A percentile compares a stretch with the other conserved stretches of the same genome.
Evolutionary conservation across 768 basidiomycete species (phyloP).

Genomic region (Myochromella boudieri): DNA sequence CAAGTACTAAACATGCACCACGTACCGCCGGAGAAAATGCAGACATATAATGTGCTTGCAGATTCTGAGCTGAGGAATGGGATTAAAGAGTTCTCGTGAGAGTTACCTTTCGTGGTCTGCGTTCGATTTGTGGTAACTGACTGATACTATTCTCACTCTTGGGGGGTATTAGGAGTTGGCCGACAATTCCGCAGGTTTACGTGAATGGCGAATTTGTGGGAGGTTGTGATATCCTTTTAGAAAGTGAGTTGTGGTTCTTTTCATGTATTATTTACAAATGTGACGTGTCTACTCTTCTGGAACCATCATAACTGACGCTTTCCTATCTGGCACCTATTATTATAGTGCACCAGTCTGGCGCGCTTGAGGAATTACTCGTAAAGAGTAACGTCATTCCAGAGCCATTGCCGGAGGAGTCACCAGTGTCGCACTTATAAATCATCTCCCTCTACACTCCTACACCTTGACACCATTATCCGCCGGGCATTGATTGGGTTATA

Average conservation of each 20-base stretch:
- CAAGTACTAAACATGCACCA: constrained; percentile 87
- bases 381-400: constrained; percentile 71
- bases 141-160: not conserved
- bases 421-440: not conserved
- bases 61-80: constrained; percentile 80
- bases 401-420: constrained; percentile 14
- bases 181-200: constrained; percentile 95
- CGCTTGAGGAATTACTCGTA: constrained; percentile 80
- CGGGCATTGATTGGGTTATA: constrained; percentile 2
- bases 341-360: constrained; percentile 94
- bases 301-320: not conserved
- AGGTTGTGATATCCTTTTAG: constrained; percentile 92
- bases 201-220: constrained; percentile 95
- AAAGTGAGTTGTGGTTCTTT: constrained; percentile 58
- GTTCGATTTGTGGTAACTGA: not conserved
- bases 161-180: constrained; percentile 76
- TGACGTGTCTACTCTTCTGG: not conserved
- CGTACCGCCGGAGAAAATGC: constrained; percentile 77
- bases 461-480: not conserved
- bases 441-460: not conserved
- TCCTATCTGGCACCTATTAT: constrained; percentile 1
- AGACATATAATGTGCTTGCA: constrained; percentile 88
- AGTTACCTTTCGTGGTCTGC: constrained; percentile 33
- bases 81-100: constrained; percentile 95
- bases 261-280: not conserved